Conservation (phyloP, 2,329 filamentous ascomycete genomes). For the Diaporthe sp. region DNA sequence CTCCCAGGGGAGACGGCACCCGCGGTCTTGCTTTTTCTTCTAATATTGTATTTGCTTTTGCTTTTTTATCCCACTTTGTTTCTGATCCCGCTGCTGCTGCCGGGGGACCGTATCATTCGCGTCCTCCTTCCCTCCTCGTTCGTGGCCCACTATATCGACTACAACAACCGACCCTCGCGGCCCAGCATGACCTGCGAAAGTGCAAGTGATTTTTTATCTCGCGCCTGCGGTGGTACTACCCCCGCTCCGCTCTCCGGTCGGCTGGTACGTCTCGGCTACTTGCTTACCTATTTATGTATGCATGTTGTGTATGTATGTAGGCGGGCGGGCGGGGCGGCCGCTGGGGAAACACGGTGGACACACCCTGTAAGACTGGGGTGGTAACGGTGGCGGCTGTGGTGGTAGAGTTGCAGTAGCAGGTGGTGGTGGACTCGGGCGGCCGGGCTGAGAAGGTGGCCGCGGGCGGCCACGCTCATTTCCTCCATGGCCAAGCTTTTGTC, state of each 20-base stretch:
- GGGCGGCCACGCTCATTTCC: neutral
- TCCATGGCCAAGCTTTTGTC: neutral
- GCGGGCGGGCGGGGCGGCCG: neutral
- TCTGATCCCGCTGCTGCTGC: neutral
- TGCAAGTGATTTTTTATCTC: neutral
- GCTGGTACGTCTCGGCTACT: neutral
- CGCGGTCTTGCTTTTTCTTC: neutral
- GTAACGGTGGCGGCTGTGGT: neutral
- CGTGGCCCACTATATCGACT: neutral
- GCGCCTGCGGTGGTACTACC: too few relatives aligned
- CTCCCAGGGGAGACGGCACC: neutral
- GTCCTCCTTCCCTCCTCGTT: neutral
- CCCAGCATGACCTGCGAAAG: neutral
- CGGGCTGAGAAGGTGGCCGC: neutral
- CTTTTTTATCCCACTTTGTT: neutral
- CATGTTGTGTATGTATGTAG: neutral
- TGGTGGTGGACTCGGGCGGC: neutral
- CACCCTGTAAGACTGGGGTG: slow-evolving; percentile 14
- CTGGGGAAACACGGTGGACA: slow-evolving; percentile 11
- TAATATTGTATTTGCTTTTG: neutral
- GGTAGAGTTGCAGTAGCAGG: neutral
- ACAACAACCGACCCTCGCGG: too few relatives aligned
- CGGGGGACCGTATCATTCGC: neutral
- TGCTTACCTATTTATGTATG: neutral
- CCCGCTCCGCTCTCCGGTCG: neutral